These are phyloP conservation scores for Ephemerocybe angulata DNA, from an alignment of 768 basidiomycete genomes.

Conservation along the genomic window DNA sequence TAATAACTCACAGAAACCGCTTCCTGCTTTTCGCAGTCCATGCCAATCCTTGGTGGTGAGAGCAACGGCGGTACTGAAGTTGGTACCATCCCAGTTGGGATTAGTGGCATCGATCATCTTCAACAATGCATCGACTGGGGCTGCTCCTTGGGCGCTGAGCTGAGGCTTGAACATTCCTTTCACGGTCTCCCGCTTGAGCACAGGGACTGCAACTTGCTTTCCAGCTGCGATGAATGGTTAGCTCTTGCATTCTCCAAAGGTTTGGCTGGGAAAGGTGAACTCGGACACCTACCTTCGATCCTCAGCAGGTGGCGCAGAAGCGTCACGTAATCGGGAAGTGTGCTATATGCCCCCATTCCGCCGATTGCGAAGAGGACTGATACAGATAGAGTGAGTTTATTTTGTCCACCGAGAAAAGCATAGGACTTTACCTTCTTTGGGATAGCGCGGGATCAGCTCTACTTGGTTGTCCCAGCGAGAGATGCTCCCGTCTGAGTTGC, in stretches of 20 bases:
- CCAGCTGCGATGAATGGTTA: slow-evolving; percentile 5
- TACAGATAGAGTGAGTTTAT: background rate
- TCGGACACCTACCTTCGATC: slow-evolving; percentile 22
- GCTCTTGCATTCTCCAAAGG: background rate
- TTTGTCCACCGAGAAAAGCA: slow-evolving; percentile 3
- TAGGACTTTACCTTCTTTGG: slow-evolving; percentile 16
- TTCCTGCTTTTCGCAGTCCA: slow-evolving; percentile 26
- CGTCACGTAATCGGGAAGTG: slow-evolving; percentile 25
- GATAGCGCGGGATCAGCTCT: slow-evolving; percentile 21
- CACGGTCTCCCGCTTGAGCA: slow-evolving; percentile 18
- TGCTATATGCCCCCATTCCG: slow-evolving; percentile 23
- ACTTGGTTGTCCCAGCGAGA: slow-evolving; percentile 14
- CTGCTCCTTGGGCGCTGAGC: background rate
- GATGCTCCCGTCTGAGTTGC: slow-evolving; percentile 18
- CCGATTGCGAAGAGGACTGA: slow-evolving; percentile 20
- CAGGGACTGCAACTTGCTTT: slow-evolving; percentile 10
- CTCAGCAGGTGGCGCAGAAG: slow-evolving; percentile 28
- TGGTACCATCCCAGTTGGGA: slow-evolving; percentile 14
- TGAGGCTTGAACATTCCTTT: slow-evolving; percentile 20
- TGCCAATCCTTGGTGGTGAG: slow-evolving; percentile 23
- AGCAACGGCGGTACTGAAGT: slow-evolving; percentile 27
- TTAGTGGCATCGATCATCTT: background rate
- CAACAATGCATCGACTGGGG: background rate
- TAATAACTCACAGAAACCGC: slow-evolving; percentile 27
- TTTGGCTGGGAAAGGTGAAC: background rate